Conservation (phyloP, 225 moss, liverwort and hornwort species). For the Rhytidiadelphus loreus region DNA sequence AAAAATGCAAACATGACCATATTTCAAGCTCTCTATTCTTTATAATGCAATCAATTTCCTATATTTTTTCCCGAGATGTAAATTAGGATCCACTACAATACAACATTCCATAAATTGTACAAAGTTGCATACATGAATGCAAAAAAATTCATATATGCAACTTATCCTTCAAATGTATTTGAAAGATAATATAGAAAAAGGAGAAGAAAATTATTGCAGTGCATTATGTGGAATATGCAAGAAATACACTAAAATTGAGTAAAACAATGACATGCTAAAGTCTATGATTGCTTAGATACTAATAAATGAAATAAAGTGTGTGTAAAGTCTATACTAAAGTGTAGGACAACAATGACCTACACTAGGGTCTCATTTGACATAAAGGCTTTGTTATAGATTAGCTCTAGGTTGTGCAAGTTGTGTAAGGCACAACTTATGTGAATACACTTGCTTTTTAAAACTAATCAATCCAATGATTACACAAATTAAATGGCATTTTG, state of each 20-base stretch:
- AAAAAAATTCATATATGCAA: not conserved
- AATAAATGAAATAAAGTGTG: not conserved
- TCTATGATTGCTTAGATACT: not conserved
- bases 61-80: not conserved
- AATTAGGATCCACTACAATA: no score
- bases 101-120: not conserved
- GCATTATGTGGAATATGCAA: not conserved
- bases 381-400: not conserved
- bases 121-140: not conserved
- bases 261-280: not conserved
- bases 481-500: not conserved
- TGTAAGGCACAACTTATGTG: rapidly evolving
- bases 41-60: not conserved
- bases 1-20: not conserved
- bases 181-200: not conserved
- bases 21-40: not conserved
- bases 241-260: not conserved
- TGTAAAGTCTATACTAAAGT: rapidly evolving
- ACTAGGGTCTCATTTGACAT: not conserved
- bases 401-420: not conserved
- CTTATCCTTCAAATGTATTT: not conserved
- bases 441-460: not conserved
- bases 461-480: rapidly evolving
- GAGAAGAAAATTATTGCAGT: rapidly evolving
- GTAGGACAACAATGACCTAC: not conserved